These are phyloP conservation scores for Candida sp. DNA, from an alignment of 1,139 yeast species.

Conservation along the genomic window DNA sequence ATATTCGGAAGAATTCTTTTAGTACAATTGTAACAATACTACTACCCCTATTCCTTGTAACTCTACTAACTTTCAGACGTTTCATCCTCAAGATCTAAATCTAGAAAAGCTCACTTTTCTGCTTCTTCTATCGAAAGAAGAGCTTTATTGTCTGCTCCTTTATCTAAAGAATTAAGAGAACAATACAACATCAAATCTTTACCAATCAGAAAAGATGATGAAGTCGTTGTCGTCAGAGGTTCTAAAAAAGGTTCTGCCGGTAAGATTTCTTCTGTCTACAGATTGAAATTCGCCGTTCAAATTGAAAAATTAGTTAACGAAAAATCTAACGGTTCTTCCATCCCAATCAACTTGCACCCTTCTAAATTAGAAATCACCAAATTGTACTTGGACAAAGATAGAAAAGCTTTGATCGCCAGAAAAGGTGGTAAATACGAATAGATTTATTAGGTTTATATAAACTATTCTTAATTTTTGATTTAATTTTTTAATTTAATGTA, in stretches of 20 bases:
- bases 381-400: constrained; percentile 97
- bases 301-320: constrained; percentile 97
- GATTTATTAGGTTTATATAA: constrained; percentile 8
- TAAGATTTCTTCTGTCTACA: constrained; percentile 96
- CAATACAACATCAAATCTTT: constrained; percentile 95
- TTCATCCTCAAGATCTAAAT: constrained; percentile 98
- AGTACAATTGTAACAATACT: too few relatives aligned
- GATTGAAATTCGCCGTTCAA: constrained; percentile 96
- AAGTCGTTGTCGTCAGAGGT: constrained; percentile 96
- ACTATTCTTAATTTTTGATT: background rate
- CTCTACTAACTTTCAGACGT: constrained; percentile 62
- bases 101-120: constrained; percentile 99
- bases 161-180: constrained; percentile 98
- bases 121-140: constrained; percentile 98
- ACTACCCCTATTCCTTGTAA: background rate
- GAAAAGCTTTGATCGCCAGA: constrained; percentile 89
- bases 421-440: constrained; percentile 38
- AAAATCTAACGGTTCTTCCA: constrained; percentile 97
- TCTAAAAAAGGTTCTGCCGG: constrained; percentile 99
- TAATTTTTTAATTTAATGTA: background rate
- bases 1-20: background rate
- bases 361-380: constrained; percentile 99
- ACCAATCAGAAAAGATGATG: constrained; percentile 99
- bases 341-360: constrained; percentile 98
- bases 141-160: constrained; percentile 95